A percentile compares a stretch with the other conserved stretches of the same genome.
phyloP scores from a whole-genome alignment of 495 filamentous ascomycete species.

The Podospora appendiculata region DNA sequence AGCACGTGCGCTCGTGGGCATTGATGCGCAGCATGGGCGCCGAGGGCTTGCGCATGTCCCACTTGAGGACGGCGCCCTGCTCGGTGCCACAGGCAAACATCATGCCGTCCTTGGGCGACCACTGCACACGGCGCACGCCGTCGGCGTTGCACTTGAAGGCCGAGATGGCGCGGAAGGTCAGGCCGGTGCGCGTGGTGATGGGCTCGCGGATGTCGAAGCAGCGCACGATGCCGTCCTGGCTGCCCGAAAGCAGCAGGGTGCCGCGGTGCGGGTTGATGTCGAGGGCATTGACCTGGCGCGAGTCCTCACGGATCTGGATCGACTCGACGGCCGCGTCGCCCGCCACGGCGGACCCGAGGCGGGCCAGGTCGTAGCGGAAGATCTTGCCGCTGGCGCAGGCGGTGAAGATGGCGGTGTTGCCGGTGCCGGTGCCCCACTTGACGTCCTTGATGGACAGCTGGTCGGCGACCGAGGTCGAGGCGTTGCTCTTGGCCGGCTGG shows the following conservation, averaged over 20 bases:
- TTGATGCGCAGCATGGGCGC: conserved; percentile 60
- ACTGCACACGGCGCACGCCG: conserved; percentile 77
- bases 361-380: conserved; percentile 75
- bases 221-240: conserved; percentile 85
- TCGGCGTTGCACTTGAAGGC: conserved; percentile 54
- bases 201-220: conserved; percentile 44
- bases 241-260: conserved; percentile 74
- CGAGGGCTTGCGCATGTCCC: conserved; percentile 41
- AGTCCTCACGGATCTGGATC: conserved; percentile 67
- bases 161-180: conserved; percentile 33
- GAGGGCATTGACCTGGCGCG: conserved; percentile 83
- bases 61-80: conserved; percentile 60
- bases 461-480: conserved; percentile 47
- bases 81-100: conserved; percentile 89
- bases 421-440: conserved; percentile 59
- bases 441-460: conserved; percentile 77
- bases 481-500: conserved; percentile 54
- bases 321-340: conserved; percentile 56
- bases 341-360: conserved; percentile 24
- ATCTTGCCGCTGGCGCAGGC: conserved; percentile 83
- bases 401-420: conserved; percentile 59
- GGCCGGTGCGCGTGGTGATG: conserved; percentile 27
- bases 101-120: conserved; percentile 78
- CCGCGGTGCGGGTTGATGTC: conserved; percentile 81
- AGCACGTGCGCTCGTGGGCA: conserved; percentile 71